phyloP scores from a whole-genome alignment of 2,329 filamentous ascomycete genomes.

The Pochonia chlamydosporia region DNA sequence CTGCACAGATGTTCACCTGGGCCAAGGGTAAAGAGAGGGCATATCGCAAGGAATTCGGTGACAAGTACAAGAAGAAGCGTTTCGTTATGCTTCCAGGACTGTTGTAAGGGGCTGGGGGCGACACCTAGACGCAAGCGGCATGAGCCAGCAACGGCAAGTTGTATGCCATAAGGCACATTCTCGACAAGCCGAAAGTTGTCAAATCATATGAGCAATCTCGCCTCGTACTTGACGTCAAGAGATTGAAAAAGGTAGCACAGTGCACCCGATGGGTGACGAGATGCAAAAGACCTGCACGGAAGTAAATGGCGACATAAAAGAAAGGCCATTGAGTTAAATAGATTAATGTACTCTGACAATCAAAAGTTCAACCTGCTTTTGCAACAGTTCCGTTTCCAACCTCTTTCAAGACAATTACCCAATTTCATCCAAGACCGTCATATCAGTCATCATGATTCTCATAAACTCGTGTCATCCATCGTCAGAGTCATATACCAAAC shows the following conservation, averaged over 20 bases:
- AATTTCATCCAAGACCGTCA: too few species aligned
- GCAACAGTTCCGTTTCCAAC: neutral
- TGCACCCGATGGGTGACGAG: neutral
- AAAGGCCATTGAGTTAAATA: neutral
- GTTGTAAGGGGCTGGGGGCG: slow-evolving; percentile 39
- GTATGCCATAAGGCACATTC: too few species aligned
- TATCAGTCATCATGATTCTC: too few species aligned
- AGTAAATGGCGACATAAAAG: neutral
- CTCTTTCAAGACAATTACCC: too few species aligned
- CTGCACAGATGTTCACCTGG: slow-evolving; percentile 79
- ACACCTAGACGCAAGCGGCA: neutral
- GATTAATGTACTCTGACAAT: neutral
- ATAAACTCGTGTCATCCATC: neutral
- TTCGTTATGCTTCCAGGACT: slow-evolving; percentile 76
- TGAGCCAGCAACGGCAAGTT: neutral
- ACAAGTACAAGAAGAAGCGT: slow-evolving; percentile 93
- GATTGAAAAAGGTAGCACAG: too few species aligned
- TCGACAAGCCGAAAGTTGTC: too few species aligned
- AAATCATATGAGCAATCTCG: too few species aligned
- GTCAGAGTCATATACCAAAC: neutral
- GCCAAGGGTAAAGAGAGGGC: slow-evolving; percentile 86
- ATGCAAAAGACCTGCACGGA: neutral
- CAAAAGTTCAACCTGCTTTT: neutral
- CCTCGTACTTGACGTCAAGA: too few species aligned
- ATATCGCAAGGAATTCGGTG: slow-evolving; percentile 85